Base-by-base conservation (phyloP, 148 eudicot genomes). In the Silene uniflora region DNA sequence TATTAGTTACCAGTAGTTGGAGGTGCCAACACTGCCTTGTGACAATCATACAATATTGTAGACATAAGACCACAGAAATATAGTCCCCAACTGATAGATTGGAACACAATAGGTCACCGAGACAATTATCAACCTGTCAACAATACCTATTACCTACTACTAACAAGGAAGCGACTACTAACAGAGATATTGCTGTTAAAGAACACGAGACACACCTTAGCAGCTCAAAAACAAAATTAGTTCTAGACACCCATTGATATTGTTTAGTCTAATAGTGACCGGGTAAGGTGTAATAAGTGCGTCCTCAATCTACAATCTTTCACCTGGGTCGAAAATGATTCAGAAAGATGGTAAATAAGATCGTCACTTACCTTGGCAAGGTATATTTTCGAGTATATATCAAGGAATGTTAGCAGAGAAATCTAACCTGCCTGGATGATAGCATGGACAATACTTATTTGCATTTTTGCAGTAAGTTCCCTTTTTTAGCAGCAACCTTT, bases 301-400 rank as follows among this genome's bases (percentile, higher is more conserved):
- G 97, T 91, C 86, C 91, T 86, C 91, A 94, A 77, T 88, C 96
- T 91, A 89, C 87, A 89, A 80, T 94, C 85, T 82, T 84, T 88
- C 58, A 91, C 97, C 98, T 94, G 95, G 69, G 42, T 62, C 32
- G 21, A n/a, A 67, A 8, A 23, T 13, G 46, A 62, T 39, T 44
- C 35, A 14, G 10, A 64, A 70, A 18, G 19, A 24, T 55, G 70
- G 10, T 1, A 32, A 67, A 67, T 67, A 42, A 8, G 54, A 44
- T 42, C n/a, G n/a, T n/a, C n/a, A n/a, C n/a, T n/a, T n/a, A n/a
- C n/a, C n/a, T n/a, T n/a, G n/a, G n/a, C n/a, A n/a, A n/a, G n/a
- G n/a, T n/a, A n/a, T n/a, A n/a, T n/a, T n/a, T n/a, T n/a, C n/a
- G n/a, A n/a, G n/a, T n/a, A n/a, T n/a, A n/a, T n/a, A 67, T 32